Evolutionary conservation across 75 land plant species (phyloP).

Genomic region (Picea sitchensis): DNA sequence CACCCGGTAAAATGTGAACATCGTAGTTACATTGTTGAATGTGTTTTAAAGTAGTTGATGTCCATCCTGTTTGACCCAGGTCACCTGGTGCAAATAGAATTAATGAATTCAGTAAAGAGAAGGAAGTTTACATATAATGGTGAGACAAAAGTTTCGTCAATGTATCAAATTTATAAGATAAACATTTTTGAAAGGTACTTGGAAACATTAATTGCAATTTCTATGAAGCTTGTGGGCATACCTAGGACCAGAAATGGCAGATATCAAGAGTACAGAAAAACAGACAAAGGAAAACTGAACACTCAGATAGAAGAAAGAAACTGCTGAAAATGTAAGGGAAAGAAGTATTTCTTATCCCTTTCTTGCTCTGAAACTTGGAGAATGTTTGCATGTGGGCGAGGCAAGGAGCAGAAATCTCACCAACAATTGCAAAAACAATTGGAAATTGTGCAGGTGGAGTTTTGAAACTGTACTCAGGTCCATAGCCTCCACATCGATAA

Average conservation of each 20-base stretch:
- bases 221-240: neutral
- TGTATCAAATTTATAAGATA: neutral
- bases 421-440: slow-evolving; percentile 79
- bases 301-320: too few relatives aligned
- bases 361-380: neutral
- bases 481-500: slow-evolving; percentile 72
- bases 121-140: neutral
- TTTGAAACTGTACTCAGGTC: slow-evolving; percentile 67
- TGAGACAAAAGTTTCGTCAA: neutral
- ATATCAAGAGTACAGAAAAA: neutral
- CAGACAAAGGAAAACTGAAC: neutral
- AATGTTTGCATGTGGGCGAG: neutral
- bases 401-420: slow-evolving; percentile 17
- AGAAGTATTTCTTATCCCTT: neutral
- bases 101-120: neutral
- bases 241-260: neutral
- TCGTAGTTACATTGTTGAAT: slow-evolving; percentile 67
- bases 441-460: slow-evolving; percentile 85
- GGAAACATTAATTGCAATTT: neutral
- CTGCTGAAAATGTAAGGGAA: neutral
- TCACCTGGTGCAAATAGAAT: slow-evolving; percentile 41
- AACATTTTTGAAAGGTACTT: neutral
- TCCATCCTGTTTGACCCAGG: slow-evolving; percentile 93
- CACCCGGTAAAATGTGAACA: slow-evolving; percentile 85
- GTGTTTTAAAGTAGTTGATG: slow-evolving; percentile 72